Base-by-base conservation (phyloP, 805 yeast genomes). In the Starmerella bombicola region DNA sequence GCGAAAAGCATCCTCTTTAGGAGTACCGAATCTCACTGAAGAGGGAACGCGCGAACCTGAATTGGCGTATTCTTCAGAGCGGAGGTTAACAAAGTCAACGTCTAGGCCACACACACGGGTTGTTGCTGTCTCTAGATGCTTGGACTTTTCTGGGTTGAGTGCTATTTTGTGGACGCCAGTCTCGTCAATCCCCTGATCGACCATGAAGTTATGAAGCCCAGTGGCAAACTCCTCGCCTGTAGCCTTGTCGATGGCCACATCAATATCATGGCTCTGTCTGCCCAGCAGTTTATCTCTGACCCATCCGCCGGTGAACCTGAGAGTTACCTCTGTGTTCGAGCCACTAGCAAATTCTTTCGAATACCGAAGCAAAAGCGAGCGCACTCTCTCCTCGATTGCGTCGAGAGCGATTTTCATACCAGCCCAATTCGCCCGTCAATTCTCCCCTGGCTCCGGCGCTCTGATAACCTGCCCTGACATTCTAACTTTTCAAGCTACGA, bases 271-370 rank as follows among this genome's bases (percentile, higher is more conserved):
- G 31, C 88, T 77, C 18, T 73, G 74, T 35, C 70, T 68, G 0
- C 94, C 93, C 23, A 91, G 64, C 22, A 91, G 64, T 61, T 91
- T 91, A 59, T 91, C 98, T 52, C 98, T 70, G 2, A 91, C 98
- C 98, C 98, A 88, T 0, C 98, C 98, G 26, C 98, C 98, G 0
- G 96, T 86, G 50, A 91, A 81, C 45, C 98, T 60, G 12, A 81
- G 66, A 33, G 70, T 77, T 8, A 78, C 56, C 44, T 5, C 35
- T 16, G 41, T 50, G 20, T 30, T 49, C 19, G 41, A 56, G 33
- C 21, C 45, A 34, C 7, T 34, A 13, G 47, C 50, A 39, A 51
- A 53, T 35, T 53, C 53, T 12, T 34, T 31, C 17, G 61, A 54
- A 38, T 58, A 63, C 19, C 51, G 43, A 12, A 59, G 57, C 29